Evolutionary conservation across 1,284 basidiomycete genomes (phyloP), one percentile per base, ranked within the genome.

Genomic region (Ustilago esculenta): DNA sequence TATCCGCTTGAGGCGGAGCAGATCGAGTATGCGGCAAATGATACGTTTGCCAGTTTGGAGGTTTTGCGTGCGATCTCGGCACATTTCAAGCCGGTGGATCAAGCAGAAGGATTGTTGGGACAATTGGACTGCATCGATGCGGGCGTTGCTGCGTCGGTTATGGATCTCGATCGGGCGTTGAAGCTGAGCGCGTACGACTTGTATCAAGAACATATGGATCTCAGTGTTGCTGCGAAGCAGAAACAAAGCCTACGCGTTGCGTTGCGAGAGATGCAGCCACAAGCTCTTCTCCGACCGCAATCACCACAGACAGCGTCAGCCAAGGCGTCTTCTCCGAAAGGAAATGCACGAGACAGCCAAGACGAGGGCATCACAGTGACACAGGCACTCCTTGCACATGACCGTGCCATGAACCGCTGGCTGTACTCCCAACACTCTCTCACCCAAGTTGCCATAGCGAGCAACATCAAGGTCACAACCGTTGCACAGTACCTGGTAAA

Each of bases 11-110:
- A 43, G 1, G 37, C 44, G 6, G 40, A 53, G 17, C 77, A 79
- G 50, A 47, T 69, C n/a, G 64, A 69, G 35, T 79, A 79, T 45
- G 77, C 77, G 3, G 75, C 75, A 0, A 70, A 55, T 41, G 77
- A 79, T 32, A 71, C 69, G 3, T 74, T 73, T 35, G 75, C 57
- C 1, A 53, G 71, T 24, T 49, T 79, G 27, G 77, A 79, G 39
- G 42, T 79, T 14, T 43, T 74, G 12, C 64, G 74, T 20, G 68
- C 56, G 0, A 25, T 73, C 0, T 17, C 52, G 1, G 61, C 53
- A 18, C 53, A 57, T 33, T 57, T 71, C 30, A 29, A 14, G 30
- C 34, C 37, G 12, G 17, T 15, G 15, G 17, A 15, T 4, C 32
- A 32, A 10, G 25, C 8, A n/a, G 29, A 20, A 25, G 45, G 29